A percentile compares a stretch with the other conserved stretches of the same genome.
phyloP scores from a whole-genome alignment of 2,329 filamentous ascomycete species.

The Golovinomyces cichoracearum region DNA sequence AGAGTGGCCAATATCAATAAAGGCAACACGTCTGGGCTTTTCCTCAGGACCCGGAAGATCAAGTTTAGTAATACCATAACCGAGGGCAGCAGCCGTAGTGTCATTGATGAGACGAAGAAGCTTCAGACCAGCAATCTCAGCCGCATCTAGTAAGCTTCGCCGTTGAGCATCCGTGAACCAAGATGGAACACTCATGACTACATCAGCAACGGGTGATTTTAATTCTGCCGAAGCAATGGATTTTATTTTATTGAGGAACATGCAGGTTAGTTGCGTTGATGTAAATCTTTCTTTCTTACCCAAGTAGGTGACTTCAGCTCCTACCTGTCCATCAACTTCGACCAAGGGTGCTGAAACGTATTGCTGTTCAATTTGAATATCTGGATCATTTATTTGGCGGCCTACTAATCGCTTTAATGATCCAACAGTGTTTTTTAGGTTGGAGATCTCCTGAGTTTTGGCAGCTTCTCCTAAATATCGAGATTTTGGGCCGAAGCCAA shows the following conservation, averaged over 20 bases:
- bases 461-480: constrained; percentile 86
- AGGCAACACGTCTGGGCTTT: constrained; percentile 70
- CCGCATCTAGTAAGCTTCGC: constrained; percentile 64
- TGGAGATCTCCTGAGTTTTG: constrained; percentile 97
- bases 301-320: constrained; percentile 75
- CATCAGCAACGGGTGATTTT: constrained; percentile 70
- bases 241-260: constrained; percentile 91
- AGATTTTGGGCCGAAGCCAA: constrained; percentile 81
- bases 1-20: constrained; percentile 87
- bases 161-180: constrained; percentile 96
- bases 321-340: constrained; percentile 81
- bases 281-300: constrained; percentile 90
- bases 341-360: constrained; percentile 66
- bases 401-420: constrained; percentile 82
- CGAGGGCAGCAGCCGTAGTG: constrained; percentile 82
- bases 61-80: constrained; percentile 92
- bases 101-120: constrained; percentile 89
- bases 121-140: constrained; percentile 83
- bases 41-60: constrained; percentile 74
- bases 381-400: constrained; percentile 65
- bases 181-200: constrained; percentile 79
- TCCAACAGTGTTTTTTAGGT: constrained; percentile 94
- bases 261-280: constrained; percentile 77
- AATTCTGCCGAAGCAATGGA: constrained; percentile 66
- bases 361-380: constrained; percentile 77